Base-by-base conservation (phyloP, 768 basidiomycete genomes). In the Mycena metata region DNA sequence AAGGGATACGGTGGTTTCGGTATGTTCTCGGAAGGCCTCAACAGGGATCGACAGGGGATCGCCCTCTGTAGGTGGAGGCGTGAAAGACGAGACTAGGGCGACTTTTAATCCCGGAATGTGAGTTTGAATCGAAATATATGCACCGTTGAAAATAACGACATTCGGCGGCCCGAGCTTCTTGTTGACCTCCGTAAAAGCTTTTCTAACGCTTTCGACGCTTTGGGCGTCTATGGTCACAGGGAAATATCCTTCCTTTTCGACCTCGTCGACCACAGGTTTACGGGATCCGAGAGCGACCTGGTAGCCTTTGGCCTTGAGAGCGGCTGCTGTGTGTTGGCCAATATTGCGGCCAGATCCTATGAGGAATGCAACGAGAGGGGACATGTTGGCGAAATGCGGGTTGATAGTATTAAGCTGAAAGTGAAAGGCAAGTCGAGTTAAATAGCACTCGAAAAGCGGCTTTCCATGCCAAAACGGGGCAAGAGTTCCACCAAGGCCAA, bases 81-180 rank as follows among this genome's bases (percentile, higher is more conserved):
- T 41, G 16, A 72, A 54, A 23, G 60, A 55, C 1, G 73, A 73
- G 59, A 72, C 74, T 77, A 23, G 6, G 3, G 42, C 46, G 24
- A 45, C 2, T 11, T 51, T 42, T 36, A n/a, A n/a, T n/a, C n/a
- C n/a, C n/a, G n/a, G n/a, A n/a, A n/a, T n/a, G n/a, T n/a, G n/a
- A n/a, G n/a, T n/a, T n/a, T n/a, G n/a, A 39, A 35, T 9, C 4
- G 24, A 23, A 63, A 69, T n/a, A 39, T 58, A 60, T 49, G 68
- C 77, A 67, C 85, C 84, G 65, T 86, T 86, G 70, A 80, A 85
- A 36, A 85, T 74, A 10, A 87, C 83, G 54, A 85, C 74, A 46
- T 83, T 84, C 8, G 85, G 71, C 16, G 79, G 74, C 7, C 84
- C 85, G 57, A 86, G 80, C 19, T 75, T 72, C 46, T 74, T 72